Evolutionary conservation across 805 yeast species (phyloP), one percentile per base, ranked within the genome.

Genomic region (Myxozyma vanderwaltii): DNA sequence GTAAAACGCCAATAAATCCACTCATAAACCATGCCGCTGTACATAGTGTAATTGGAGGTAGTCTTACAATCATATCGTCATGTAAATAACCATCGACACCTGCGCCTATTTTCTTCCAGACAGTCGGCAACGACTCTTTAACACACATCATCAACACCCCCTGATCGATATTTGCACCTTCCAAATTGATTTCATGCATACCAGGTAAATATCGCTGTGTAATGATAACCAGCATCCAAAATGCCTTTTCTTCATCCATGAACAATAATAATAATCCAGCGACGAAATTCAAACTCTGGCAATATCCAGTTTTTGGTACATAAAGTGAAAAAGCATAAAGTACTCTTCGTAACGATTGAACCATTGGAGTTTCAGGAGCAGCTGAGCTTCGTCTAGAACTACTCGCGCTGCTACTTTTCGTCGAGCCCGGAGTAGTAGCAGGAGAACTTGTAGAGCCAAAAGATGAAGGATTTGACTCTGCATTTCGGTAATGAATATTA

Each of bases 1-100:
- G 99, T 26, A 94, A 74, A 0, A 86, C 84, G 0, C 96, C 96
- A 36, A 94, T 90, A 74, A 88, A 94, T n/a, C 89, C 82, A 36
- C 97, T 88, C 98, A 94, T 92, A 70, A 94, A 94, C 99, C 99
- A 94, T 55, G 96, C 85, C 0, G 97, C 92, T 0, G 98, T 94
- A 66, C 96, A 94, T 47, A 94, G 78, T 0, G 97, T 88, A 3
- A 94, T 81, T 1, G 97, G 96, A 0, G 99, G 98, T 45, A 91
- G 75, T 65, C 87, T 86, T 15, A 83, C 79, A 33, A 92, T 78
- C 61, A 89, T 75, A 53, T 75, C 68, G 72, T 73, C 68, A 66
- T 72, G 69, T 70, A 77, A 49, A 74, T 79, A 56, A 19, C 74
- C 75, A 35, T 76, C 81, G 41, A 79, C 72, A 33, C 75, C 71